Evolutionary conservation across 352 stramenopile genomes (phyloP).

Genomic region (Phytopythium kandeliae): DNA sequence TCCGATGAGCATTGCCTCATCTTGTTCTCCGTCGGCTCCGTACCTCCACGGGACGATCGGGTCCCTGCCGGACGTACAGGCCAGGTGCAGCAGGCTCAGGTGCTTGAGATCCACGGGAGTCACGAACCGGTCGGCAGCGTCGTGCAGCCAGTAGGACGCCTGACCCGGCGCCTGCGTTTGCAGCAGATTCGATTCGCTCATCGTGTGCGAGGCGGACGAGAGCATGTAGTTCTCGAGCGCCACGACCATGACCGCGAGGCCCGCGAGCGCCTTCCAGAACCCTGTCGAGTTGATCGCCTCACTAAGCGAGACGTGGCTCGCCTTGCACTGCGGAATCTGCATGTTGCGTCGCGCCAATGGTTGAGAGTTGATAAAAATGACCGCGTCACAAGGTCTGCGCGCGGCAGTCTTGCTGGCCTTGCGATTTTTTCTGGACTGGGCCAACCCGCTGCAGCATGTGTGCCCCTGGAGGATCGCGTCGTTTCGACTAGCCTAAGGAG

Average conservation of each 20-base stretch:
- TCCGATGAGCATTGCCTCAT: slow-evolving; percentile 19
- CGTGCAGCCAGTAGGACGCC: slow-evolving; percentile 7
- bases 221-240: background rate
- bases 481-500: too few species aligned
- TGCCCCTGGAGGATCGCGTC: too few species aligned
- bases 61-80: slow-evolving; percentile 18
- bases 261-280: slow-evolving; percentile 1
- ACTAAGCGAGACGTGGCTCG: background rate
- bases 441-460: too few species aligned
- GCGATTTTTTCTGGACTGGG: too few species aligned
- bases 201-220: background rate
- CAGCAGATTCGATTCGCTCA: background rate
- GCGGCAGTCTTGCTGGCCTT: too few species aligned
- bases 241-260: background rate
- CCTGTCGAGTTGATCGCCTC: background rate
- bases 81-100: slow-evolving; percentile 19
- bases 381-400: too few species aligned
- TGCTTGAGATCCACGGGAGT: slow-evolving; percentile 18
- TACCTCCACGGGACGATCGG: slow-evolving; percentile 24
- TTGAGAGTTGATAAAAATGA: background rate
- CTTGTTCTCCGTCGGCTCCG: slow-evolving; percentile 12
- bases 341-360: too few species aligned
- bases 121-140: slow-evolving; percentile 3
- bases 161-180: background rate
- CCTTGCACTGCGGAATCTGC: background rate